Evolutionary conservation across 2,329 filamentous ascomycete species (phyloP), one percentile per base, ranked within the genome.

Genomic region (Albifimbria verrucaria): DNA sequence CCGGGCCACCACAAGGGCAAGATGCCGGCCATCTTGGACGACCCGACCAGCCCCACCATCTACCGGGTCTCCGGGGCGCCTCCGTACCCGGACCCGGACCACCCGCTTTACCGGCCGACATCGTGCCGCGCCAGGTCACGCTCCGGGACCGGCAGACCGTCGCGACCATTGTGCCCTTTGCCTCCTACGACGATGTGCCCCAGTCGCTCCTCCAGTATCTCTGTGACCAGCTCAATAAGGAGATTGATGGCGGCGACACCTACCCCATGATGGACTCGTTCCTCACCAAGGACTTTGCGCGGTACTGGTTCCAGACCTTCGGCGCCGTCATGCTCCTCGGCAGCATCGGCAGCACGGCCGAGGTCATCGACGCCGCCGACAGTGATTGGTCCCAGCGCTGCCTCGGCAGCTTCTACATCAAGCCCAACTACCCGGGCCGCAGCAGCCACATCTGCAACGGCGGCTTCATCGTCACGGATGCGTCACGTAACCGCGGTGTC

Each of bases 361-460:
- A 87, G 52, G 71, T 82, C 55, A 63, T 78, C 61, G 72, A 85
- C 72, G 71, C 79, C 70, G 18, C 20, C 24, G 46, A 32, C 46
- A 21, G 26, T 9, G 46, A 48, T 20, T 96, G 92, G 91, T 82
- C 85, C 59, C 86, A 86, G 65, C 80, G 88, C 63, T 96, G 91
- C 63, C 76, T 96, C 43, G 92, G 92, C 53, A 95, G 90, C 73
- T 96, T 96, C 73, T 95, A 94, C 73, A 89, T 96, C 78, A 92
- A 94, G 74, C 91, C 92, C 47, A 96, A 96, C 71, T 96, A 96
- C 69, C 91, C 92, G 0, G 92, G 92, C 47, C 82, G 92, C 54
- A 94, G 89, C 73, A 94, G 89, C 70, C 92, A 96, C 75, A 84
- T 96, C 49, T 96, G 90, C 76, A 97, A 95, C 66, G 92, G 84